A percentile compares a stretch with the other conserved stretches of the same genome.
Conservation (phyloP, 345 rosid species). For the Laguncularia racemosa region DNA sequence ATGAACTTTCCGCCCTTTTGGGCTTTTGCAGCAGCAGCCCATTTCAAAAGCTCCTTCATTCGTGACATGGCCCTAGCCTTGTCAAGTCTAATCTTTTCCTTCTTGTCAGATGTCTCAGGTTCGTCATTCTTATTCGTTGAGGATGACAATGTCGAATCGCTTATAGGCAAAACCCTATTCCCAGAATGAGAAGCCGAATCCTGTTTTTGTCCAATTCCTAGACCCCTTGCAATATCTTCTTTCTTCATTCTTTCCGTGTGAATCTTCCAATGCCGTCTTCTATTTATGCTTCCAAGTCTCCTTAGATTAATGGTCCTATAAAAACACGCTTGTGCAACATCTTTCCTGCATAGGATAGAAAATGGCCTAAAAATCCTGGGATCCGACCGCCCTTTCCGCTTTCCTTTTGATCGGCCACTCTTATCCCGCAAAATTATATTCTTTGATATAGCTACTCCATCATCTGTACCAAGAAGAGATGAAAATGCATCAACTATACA, state of each 20-base stretch:
- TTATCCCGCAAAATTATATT: conserved; percentile 18
- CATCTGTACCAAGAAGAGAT: conserved; percentile 17
- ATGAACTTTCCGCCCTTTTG: conserved; percentile 56
- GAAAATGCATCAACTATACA: background rate
- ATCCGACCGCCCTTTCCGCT: conserved; percentile 13
- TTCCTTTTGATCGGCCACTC: conserved; percentile 15
- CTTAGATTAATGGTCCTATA: conserved; percentile 38
- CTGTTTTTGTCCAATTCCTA: conserved; percentile 13
- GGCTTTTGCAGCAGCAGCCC: conserved; percentile 76
- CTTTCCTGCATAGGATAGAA: conserved; percentile 41
- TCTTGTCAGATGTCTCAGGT: conserved; percentile 15
- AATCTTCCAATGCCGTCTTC: conserved; percentile 18
- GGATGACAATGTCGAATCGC: conserved; percentile 19
- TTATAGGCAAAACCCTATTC: conserved; percentile 46
- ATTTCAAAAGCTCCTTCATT: conserved; percentile 71
- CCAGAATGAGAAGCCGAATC: conserved; percentile 27
- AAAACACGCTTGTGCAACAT: conserved; percentile 55
- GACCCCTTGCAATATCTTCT: conserved; percentile 25
- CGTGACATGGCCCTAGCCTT: conserved; percentile 50
- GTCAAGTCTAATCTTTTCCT: conserved; percentile 36
- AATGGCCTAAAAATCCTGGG: conserved; percentile 16
- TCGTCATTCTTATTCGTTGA: conserved; percentile 13
- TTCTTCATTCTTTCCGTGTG: conserved; percentile 40
- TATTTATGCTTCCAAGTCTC: conserved; percentile 17
- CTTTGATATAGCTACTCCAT: conserved; percentile 11